A percentile compares a stretch with the other conserved stretches of the same genome.
Evolutionary conservation across 2,329 filamentous ascomycete species (phyloP).

Genomic region (Scleromitrula shiraiana): DNA sequence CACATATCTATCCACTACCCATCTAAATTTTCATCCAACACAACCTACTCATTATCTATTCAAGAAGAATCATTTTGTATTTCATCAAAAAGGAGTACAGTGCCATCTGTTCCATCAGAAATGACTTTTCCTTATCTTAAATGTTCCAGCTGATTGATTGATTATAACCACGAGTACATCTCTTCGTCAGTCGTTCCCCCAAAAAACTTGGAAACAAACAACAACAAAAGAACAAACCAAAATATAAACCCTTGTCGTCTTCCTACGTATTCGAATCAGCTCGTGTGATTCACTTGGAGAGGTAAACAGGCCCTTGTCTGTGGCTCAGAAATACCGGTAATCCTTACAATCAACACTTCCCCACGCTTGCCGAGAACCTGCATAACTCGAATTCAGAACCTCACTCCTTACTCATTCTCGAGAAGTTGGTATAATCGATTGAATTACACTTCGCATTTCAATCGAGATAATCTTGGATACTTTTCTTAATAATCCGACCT

Average conservation of each 20-base stretch:
- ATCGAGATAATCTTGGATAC: slow-evolving; percentile 9
- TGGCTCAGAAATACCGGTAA: slow-evolving; percentile 11
- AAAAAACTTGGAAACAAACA: too few relatives aligned
- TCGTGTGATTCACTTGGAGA: slow-evolving; percentile 15
- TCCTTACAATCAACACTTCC: slow-evolving; percentile 12
- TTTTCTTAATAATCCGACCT: slow-evolving; percentile 5
- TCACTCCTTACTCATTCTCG: slow-evolving; percentile 11
- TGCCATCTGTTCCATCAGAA: slow-evolving; percentile 10
- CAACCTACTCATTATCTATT: too few relatives aligned
- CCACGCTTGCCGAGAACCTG: slow-evolving; percentile 23
- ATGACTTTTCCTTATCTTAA: slow-evolving; percentile 20
- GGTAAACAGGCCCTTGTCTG: slow-evolving; percentile 4
- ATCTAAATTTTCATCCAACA: too few relatives aligned
- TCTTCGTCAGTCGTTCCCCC: too few relatives aligned
- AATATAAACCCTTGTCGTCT: slow-evolving; percentile 7
- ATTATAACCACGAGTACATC: too few relatives aligned
- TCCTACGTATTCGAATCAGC: slow-evolving; percentile 17
- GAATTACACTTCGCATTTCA: not conserved
- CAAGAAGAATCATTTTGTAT: too few relatives aligned
- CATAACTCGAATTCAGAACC: slow-evolving; percentile 21
- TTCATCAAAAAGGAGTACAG: not conserved
- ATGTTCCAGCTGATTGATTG: slow-evolving; percentile 18
- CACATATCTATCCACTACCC: too few relatives aligned
- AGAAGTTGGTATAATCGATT: slow-evolving; percentile 2
- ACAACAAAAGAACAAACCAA: slow-evolving; percentile 3